Evolutionary conservation across 2,329 filamentous ascomycete genomes (phyloP).

Genomic region (Coniella lustricola): DNA sequence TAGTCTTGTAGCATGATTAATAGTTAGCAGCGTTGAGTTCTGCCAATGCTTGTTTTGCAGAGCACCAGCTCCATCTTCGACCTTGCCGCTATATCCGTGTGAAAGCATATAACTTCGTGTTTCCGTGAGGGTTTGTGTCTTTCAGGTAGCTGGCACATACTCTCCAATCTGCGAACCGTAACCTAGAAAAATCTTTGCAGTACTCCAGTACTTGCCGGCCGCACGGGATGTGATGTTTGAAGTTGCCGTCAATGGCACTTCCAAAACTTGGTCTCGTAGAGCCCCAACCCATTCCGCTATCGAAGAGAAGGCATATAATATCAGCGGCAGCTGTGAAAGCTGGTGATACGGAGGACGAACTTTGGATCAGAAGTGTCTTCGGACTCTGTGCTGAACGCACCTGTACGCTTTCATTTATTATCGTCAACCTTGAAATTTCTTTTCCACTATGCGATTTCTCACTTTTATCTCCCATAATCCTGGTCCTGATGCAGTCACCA

Average conservation of each 20-base stretch:
- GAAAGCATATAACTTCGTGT: no score
- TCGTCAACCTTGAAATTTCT: no score
- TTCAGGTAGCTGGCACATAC: no score
- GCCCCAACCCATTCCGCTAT: background rate
- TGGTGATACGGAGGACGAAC: conserved; percentile 4
- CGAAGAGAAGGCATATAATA: background rate
- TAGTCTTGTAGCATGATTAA: no score
- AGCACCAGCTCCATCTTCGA: no score
- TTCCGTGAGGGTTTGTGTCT: no score
- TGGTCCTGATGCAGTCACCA: background rate
- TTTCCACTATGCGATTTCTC: background rate
- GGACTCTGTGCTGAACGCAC: no score
- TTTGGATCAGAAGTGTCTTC: conserved; percentile 9
- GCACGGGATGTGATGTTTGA: background rate
- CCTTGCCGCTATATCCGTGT: no score
- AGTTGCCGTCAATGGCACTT: conserved; percentile 2
- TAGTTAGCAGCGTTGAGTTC: no score
- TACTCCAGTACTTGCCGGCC: no score
- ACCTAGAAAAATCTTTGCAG: background rate
- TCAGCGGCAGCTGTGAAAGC: background rate
- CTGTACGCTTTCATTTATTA: no score
- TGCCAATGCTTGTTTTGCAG: no score
- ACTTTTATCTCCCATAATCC: background rate
- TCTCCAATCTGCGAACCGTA: background rate
- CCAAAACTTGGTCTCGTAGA: background rate